phyloP scores from a whole-genome alignment of 345 rosid species.

The Streptanthus diversifolius region DNA sequence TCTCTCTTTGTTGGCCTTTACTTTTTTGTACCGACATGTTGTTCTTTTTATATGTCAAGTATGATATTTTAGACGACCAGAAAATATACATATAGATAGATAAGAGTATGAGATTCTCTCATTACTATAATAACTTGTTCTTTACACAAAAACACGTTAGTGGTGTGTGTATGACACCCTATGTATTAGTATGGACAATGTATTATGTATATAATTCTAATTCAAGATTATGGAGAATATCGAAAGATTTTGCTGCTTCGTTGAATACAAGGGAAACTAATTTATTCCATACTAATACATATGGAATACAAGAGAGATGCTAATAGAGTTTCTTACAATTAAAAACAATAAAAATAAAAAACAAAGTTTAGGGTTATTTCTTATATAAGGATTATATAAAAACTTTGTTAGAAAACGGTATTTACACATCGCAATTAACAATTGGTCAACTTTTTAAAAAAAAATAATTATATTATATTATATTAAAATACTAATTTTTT shows the following conservation, averaged over 20 bases:
- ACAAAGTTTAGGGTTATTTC: too few species aligned
- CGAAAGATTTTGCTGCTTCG: slow-evolving; percentile 9
- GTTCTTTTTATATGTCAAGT: not conserved
- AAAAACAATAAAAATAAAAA: too few species aligned
- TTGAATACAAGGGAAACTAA: not conserved
- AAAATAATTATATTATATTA: too few species aligned
- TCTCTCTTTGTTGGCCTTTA: slow-evolving; percentile 15
- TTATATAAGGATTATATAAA: too few species aligned
- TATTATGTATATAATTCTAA: not conserved
- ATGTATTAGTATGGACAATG: not conserved
- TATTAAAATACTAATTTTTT: too few species aligned
- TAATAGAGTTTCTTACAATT: too few species aligned
- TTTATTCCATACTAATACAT: too few species aligned
- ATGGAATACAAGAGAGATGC: too few species aligned
- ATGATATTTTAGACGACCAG: not conserved
- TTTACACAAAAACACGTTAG: not conserved
- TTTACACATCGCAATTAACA: too few species aligned
- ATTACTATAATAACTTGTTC: not conserved
- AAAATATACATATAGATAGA: not conserved
- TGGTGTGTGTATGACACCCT: not conserved
- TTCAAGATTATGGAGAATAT: slow-evolving; percentile 10
- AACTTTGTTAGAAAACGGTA: too few species aligned
- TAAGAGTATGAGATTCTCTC: slow-evolving; percentile 26
- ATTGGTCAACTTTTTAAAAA: too few species aligned
- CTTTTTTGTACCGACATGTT: slow-evolving; percentile 29